Base-by-base conservation (phyloP, 2,329 filamentous ascomycete species). In the Sclerotinia glacialis region DNA sequence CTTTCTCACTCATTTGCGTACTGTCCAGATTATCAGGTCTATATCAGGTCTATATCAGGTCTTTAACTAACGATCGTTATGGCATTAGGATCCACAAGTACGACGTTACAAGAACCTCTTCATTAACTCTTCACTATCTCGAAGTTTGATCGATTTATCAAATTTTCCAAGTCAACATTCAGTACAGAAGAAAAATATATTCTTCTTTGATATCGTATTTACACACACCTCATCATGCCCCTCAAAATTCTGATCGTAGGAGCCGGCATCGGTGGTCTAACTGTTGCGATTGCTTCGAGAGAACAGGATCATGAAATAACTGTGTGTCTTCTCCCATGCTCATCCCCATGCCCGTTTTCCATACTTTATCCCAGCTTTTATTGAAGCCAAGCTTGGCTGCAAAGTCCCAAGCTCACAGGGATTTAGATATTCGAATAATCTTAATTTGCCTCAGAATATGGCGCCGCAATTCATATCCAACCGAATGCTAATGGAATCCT, bases 401-500 rank as follows among this genome's bases (percentile, higher is more conserved):
- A 26, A 26, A n/a, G 6, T 16, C 23, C 8, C 6, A 42, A 31
- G 23, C 52, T 64, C 18, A 31, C 49, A 16, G 31, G 21, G 12
- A 34, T 60, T 7, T 31, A 85, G 81, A 67, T 87, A 0, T 83
- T 80, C 60, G 85, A 88, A 70, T 81, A 85, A 72, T 86, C 85
- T 0, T 77, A 78, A 1, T 82, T 87, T 44, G 81, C 82, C 21
- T 82, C 78, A 61, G 86, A 88, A 74, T 76, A 80, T 1, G 86
- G 86, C 0, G 86, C 86, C 3, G 86, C 86, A 0, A 81, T 89
- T n/a, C 85, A 89, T 71, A 74, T 89, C 5, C 82, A 84, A 0
- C 85, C 87, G 0, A 90, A 89, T 71, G 78, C 81, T 2, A 86
- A 87, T 73, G 83, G 84, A 0, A 75, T 89, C 2, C 77, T 89